These are phyloP conservation scores for Sugiyamaella americana DNA, from an alignment of 805 yeast species.

Conservation along the genomic window DNA sequence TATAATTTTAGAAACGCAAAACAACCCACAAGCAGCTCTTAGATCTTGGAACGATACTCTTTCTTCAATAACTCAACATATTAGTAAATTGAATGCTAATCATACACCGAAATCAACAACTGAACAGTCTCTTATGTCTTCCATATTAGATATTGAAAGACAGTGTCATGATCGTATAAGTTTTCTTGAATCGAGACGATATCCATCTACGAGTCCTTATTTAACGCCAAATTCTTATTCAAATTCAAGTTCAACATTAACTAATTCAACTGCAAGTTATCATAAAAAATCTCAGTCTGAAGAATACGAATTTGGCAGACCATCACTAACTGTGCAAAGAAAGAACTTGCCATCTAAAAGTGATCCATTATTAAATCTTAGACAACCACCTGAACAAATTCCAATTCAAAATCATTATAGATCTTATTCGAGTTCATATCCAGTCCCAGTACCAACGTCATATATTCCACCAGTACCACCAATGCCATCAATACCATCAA, in stretches of 20 bases:
- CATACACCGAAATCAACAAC: conserved; percentile 31
- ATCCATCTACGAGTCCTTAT: conserved; percentile 23
- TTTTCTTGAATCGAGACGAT: conserved; percentile 21
- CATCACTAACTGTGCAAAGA: background rate
- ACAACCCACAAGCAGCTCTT: conserved; percentile 31
- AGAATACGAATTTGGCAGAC: background rate
- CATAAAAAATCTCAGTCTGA: background rate
- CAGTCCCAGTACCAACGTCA: background rate
- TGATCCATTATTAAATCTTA: background rate
- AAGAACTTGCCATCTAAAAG: conserved; percentile 6
- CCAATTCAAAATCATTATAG: background rate
- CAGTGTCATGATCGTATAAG: conserved; percentile 36
- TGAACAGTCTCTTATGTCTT: conserved; percentile 32
- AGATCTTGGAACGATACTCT: conserved; percentile 34
- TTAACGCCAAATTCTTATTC: conserved; percentile 15
- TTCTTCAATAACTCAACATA: conserved; percentile 28
- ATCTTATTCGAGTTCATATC: background rate
- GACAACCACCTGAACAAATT: background rate
- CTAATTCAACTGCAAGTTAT: conserved; percentile 7
- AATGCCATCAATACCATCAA: conserved; percentile 5
- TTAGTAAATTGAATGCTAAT: conserved; percentile 28
- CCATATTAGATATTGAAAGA: conserved; percentile 35
- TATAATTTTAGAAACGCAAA: conserved; percentile 34
- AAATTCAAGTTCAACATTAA: conserved; percentile 3
- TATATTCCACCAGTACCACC: no score